A percentile compares a stretch with the other conserved stretches of the same genome.
Evolutionary conservation across 495 filamentous ascomycete genomes (phyloP).

Genomic region (Penicillium mononematosum): DNA sequence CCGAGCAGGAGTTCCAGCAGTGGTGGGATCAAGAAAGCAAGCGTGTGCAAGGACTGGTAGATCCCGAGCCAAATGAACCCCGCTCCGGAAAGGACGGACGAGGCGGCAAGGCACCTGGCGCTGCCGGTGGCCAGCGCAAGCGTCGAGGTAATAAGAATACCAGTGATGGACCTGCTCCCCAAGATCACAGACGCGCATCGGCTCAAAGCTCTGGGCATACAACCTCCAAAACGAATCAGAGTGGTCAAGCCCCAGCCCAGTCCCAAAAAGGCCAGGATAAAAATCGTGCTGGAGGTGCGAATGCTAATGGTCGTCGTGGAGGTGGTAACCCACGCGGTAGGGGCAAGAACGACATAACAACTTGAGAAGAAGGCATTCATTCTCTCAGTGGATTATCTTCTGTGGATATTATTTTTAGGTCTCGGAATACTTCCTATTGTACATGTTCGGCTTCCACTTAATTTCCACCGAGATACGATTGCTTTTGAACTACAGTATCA

Average conservation of each 20-base stretch:
- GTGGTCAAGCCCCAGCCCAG: conserved; percentile 10
- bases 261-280: conserved; percentile 5
- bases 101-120: conserved; percentile 21
- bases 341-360: conserved; percentile 11
- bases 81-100: conserved; percentile 30
- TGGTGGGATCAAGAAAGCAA: conserved; percentile 96
- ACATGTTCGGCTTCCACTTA: not conserved
- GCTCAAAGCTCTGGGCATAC: conserved; percentile 1
- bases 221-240: conserved; percentile 17
- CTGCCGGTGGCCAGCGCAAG: conserved; percentile 25
- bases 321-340: conserved; percentile 18
- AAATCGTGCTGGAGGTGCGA: conserved; percentile 7
- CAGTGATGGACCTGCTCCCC: conserved; percentile 10
- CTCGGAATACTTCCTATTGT: not conserved
- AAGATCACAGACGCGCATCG: conserved; percentile 7
- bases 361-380: not conserved
- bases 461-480: not conserved
- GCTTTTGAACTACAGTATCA: not conserved
- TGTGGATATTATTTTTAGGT: not conserved
- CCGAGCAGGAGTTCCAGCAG: conserved; percentile 93
- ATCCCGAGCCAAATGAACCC: conserved; percentile 51
- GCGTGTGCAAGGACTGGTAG: conserved; percentile 59
- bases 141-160: conserved; percentile 30
- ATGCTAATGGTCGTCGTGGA: conserved; percentile 22
- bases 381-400: not conserved